These are phyloP conservation scores for Clonostachys sp. DNA, from an alignment of 2,329 filamentous ascomycete genomes.

Conservation along the genomic window DNA sequence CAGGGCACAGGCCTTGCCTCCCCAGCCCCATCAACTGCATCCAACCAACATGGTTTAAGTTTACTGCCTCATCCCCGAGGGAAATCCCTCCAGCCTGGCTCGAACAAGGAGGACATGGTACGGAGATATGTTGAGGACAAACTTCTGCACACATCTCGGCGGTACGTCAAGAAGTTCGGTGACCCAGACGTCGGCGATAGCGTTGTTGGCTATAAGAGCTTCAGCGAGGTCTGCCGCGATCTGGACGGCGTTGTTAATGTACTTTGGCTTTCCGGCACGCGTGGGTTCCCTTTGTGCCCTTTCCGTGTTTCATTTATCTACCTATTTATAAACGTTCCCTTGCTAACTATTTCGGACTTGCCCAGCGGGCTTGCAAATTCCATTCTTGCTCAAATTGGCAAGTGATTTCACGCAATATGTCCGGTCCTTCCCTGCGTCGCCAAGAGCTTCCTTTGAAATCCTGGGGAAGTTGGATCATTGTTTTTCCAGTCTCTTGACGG, in stretches of 20 bases:
- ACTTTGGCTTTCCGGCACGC: conserved; percentile 82
- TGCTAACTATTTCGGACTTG: background rate
- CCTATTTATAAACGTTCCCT: background rate
- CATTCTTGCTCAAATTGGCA: conserved; percentile 76
- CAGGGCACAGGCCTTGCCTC: conserved; percentile 37
- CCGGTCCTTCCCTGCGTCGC: conserved; percentile 58
- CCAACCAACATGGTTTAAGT: conserved; percentile 26
- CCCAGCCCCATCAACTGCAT: conserved; percentile 46
- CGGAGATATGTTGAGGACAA: conserved; percentile 51
- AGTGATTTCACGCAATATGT: conserved; percentile 69
- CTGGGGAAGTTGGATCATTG: conserved; percentile 78
- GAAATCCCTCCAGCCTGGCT: conserved; percentile 48
- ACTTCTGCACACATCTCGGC: conserved; percentile 48
- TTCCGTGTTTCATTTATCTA: background rate
- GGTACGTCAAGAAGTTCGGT: conserved; percentile 56
- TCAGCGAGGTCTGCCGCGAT: conserved; percentile 69
- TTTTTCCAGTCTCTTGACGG: conserved; percentile 71
- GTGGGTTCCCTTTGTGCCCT: conserved; percentile 43
- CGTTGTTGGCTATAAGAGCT: conserved; percentile 50
- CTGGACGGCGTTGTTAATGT: conserved; percentile 72
- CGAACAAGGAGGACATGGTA: conserved; percentile 55
- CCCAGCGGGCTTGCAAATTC: conserved; percentile 72
- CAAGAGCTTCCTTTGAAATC: conserved; percentile 64
- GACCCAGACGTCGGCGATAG: conserved; percentile 38
- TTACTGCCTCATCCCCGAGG: conserved; percentile 51